A percentile compares a stretch with the other conserved stretches of the same genome.
Conservation (phyloP, 2,329 filamentous ascomycete species). For the Iodosphaeria phyllophila region DNA sequence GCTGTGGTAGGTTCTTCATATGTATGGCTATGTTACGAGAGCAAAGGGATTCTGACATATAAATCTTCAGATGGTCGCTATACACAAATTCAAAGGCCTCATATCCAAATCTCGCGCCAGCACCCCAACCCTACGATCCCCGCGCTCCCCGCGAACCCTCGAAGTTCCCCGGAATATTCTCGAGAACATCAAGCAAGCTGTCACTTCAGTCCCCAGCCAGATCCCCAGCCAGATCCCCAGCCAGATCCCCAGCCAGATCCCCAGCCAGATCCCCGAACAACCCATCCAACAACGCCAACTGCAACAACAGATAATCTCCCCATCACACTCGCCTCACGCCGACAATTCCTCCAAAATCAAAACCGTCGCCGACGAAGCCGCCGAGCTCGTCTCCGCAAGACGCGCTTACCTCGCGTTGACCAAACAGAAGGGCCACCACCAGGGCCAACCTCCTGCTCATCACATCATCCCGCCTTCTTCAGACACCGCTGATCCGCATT, state of each 20-base stretch:
- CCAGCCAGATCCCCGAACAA: too few species aligned
- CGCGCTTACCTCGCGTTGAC: conserved; percentile 19
- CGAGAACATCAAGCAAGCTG: conserved; percentile 14
- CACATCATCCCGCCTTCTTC: too few species aligned
- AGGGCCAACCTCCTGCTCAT: too few species aligned
- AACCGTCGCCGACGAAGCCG: conserved; percentile 27
- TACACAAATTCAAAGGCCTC: conserved; percentile 69
- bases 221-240: too few species aligned
- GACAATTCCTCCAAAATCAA: too few species aligned
- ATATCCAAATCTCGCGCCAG: conserved; percentile 27
- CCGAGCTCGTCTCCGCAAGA: conserved; percentile 27
- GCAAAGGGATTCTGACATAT: conserved; percentile 4
- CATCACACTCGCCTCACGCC: conserved; percentile 2
- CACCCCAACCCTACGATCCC: conserved; percentile 19
- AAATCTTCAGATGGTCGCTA: conserved; percentile 81
- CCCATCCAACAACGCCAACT: too few species aligned
- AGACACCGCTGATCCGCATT: conserved; percentile 37
- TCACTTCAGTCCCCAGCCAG: conserved; percentile 3
- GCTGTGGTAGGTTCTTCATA: conserved; percentile 41
- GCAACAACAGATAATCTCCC: too few species aligned
- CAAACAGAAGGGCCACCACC: too few species aligned
- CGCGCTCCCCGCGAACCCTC: conserved; percentile 6
- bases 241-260: too few species aligned
- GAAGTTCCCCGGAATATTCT: conserved; percentile 5
- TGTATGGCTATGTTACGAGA: conserved; percentile 1